Conservation (phyloP, 2,329 filamentous ascomycete species). For the Septoria petroselini region DNA sequence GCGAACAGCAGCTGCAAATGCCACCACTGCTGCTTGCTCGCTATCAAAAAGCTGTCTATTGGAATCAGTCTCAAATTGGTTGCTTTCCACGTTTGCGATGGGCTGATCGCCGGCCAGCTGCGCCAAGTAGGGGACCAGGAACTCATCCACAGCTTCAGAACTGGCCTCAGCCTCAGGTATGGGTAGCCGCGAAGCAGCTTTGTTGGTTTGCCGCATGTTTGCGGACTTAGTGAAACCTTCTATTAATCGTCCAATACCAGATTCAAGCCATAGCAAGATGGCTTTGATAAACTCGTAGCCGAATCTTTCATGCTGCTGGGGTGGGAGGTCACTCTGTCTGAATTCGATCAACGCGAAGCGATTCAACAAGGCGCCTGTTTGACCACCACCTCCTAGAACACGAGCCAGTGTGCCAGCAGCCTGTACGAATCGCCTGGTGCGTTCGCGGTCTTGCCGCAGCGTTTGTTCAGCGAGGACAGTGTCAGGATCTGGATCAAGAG, state of each 20-base stretch:
- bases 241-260: constrained; percentile 54
- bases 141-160: constrained; percentile 54
- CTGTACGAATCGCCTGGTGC: constrained; percentile 60
- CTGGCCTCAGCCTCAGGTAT: constrained; percentile 50
- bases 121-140: constrained; percentile 60
- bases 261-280: constrained; percentile 61
- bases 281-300: constrained; percentile 64
- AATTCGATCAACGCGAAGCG: constrained; percentile 31
- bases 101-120: constrained; percentile 50
- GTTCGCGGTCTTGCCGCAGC: constrained; percentile 55
- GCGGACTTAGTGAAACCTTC: constrained; percentile 54
- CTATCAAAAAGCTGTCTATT: constrained; percentile 51
- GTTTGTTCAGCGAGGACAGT: constrained; percentile 56
- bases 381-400: constrained; percentile 54
- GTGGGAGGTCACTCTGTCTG: constrained; percentile 42
- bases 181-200: constrained; percentile 45
- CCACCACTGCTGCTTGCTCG: constrained; percentile 55
- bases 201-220: constrained; percentile 35
- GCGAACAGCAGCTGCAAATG: constrained; percentile 55
- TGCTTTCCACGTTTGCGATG: constrained; percentile 56
- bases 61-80: constrained; percentile 57
- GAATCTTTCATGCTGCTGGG: constrained; percentile 48
- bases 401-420: constrained; percentile 57
- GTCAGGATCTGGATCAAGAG: constrained; percentile 53
- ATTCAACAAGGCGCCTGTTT: constrained; percentile 36